Evolutionary conservation across 2,329 filamentous ascomycete genomes (phyloP).

Genomic region (Paraphaeosphaeria sporulosa): DNA sequence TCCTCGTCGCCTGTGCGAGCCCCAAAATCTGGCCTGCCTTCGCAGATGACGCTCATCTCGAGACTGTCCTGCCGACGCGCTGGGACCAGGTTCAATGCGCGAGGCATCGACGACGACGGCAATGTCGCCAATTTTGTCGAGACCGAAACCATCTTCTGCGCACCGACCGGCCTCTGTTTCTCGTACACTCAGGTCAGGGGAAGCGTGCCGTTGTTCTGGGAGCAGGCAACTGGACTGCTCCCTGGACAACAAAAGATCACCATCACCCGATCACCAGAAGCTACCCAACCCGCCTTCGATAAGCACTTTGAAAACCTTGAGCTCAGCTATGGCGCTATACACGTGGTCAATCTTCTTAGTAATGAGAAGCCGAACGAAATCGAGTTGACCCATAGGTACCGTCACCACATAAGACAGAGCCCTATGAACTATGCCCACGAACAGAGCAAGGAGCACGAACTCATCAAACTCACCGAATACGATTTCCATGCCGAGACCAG

Average conservation of each 20-base stretch:
- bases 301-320: conserved; percentile 93
- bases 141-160: conserved; percentile 92
- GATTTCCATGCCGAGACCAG: conserved; percentile 97
- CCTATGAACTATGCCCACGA: conserved; percentile 70
- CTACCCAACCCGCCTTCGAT: conserved; percentile 92
- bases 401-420: conserved; percentile 76
- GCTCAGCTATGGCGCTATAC: conserved; percentile 85
- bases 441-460: conserved; percentile 69
- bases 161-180: conserved; percentile 77
- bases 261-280: conserved; percentile 85
- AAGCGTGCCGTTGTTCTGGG: conserved; percentile 96
- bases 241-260: conserved; percentile 95
- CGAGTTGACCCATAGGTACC: conserved; percentile 82
- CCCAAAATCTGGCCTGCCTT: conserved; percentile 74
- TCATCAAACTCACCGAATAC: conserved; percentile 85
- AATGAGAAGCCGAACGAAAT: conserved; percentile 85
- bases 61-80: conserved; percentile 88
- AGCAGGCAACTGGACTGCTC: conserved; percentile 85
- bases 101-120: conserved; percentile 96
- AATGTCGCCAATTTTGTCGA: conserved; percentile 99
- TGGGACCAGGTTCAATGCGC: conserved; percentile 94
- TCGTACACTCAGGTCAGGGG: conserved; percentile 94
- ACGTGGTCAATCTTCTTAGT: conserved; percentile 94
- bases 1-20: conserved; percentile 74
- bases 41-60: conserved; percentile 87